Base-by-base conservation (phyloP, 805 yeast species). In the Nadsonia fulvescens region DNA sequence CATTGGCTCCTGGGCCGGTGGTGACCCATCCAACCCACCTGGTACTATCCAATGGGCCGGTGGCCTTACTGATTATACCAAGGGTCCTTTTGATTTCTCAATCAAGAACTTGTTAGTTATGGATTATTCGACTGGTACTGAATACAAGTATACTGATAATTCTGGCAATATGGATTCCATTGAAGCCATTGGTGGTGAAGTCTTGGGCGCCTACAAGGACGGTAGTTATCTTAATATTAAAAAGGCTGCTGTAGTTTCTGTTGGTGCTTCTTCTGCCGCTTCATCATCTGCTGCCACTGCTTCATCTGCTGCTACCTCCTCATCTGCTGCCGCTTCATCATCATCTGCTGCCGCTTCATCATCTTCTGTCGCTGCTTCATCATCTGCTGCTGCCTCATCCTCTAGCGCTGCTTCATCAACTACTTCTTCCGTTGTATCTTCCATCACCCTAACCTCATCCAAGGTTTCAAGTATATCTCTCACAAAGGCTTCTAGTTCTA, bases 1-100 rank as follows among this genome's bases (percentile, higher is more conserved):
- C 44, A 48, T 59, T 14, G 66, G 66, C 5, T 29, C 54, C n/a
- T 60, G 67, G 67, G 61, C 65, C 8, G 67, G 63, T 11, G 66
- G 66, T 16, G 59, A 56, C 28, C 41, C 62, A 5, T 28, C 34
- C 23, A 70, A 69, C 40, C 49, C 56, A 2, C 54, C 42, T 22
- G 81, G 81, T 14, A 72, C 81, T 3, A 63, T 73, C 32, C 61
- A 57, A 29, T 72, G 82, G 82, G 77, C 82, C 2, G 82, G 82
- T 17, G 78, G 77, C 7, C 22, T 31, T 4, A 63, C 75, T 6
- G 61, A 70, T 39, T 70, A 42, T 27, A 24, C 35, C n/a, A 32
- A 29, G 5, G 51, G 48, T 6, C 54, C 54, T 4, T 78, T 70
- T 49, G 42, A 67, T 11, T 73, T 77, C 76, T 42, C 57, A 36